Base-by-base conservation (phyloP, 2,329 filamentous ascomycete genomes). In the Microascus cirrosus region DNA sequence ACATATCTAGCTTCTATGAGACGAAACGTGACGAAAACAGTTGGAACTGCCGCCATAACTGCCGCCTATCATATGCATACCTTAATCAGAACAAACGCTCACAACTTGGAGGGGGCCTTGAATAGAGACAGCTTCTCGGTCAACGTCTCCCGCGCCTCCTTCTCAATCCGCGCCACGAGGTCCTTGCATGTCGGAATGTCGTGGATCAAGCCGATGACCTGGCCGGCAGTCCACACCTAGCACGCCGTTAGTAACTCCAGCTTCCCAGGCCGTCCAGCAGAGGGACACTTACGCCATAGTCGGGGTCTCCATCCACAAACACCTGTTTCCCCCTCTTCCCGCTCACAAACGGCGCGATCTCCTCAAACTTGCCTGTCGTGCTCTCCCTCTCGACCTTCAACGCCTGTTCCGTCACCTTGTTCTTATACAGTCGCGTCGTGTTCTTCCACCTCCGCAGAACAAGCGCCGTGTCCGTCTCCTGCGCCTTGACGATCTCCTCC, bases 201-300 rank as follows among this genome's bases (percentile, higher is more conserved):
- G 64, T 93, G 84, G 61, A 94, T 94, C 58, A 94, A 70, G 6
- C 89, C 89, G 63, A 99, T 96, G 63, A 97, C 93, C 70, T 96
- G 93, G 12, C 94, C 94, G 10, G 93, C 91, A 22, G 94, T 97
- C 94, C 94, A 99, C 45, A 96, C 89, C 88, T 93, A 65, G 59
- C 5, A 57, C 62, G 18, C 64, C 22, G 60, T 42, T 62, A 51
- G 50, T n/a, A 24, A 55, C 54, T 65, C 20, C 3, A 48, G 20
- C 22, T 24, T 20, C 11, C 45, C 45, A 11, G 22, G n/a, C 7
- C n/a, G n/a, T 11, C 7, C 22, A 13, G 13, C 5, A 24, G 12
- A 22, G 6, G 45, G 12, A 22, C 52, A 83, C 86, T 77, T 80
- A 92, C 92, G 58, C 94, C 94, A 69, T 83, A 90, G 66, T 99